phyloP scores from a whole-genome alignment of 768 basidiomycete species.

The Sporobolomyces pararoseus region DNA sequence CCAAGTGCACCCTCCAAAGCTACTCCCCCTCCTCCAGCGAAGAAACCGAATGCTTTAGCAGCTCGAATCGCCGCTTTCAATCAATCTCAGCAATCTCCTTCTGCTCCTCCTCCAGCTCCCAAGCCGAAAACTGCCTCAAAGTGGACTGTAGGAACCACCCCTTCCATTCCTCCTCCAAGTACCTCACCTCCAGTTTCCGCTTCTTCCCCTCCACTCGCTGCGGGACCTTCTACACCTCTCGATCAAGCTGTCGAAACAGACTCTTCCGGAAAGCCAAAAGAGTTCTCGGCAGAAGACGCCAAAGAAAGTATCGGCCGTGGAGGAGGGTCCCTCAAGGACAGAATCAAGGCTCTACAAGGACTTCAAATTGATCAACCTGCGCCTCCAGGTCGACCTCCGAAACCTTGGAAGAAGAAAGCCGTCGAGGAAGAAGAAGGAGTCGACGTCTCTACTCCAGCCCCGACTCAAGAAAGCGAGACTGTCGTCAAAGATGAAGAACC shows the following conservation, averaged over 20 bases:
- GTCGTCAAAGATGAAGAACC: slow-evolving; percentile 26
- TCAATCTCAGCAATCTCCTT: not conserved
- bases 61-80: slow-evolving; percentile 34
- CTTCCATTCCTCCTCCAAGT: slow-evolving; percentile 10
- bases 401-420: slow-evolving; percentile 57
- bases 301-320: slow-evolving; percentile 73
- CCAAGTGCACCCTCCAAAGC: not conserved
- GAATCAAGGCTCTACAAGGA: slow-evolving; percentile 90
- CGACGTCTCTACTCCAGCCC: slow-evolving; percentile 13
- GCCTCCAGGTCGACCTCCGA: slow-evolving; percentile 59
- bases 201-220: not conserved
- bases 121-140: slow-evolving; percentile 21
- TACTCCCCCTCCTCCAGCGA: slow-evolving; percentile 17
- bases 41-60: slow-evolving; percentile 31
- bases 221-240: not conserved
- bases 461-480: not conserved
- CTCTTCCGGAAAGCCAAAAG: slow-evolving; percentile 25
- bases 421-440: not conserved
- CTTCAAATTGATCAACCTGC: slow-evolving; percentile 60
- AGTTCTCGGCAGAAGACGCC: slow-evolving; percentile 67
- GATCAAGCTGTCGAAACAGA: not conserved
- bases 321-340: slow-evolving; percentile 72
- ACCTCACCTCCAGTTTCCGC: slow-evolving; percentile 8
- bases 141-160: not conserved
- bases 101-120: not conserved